These are phyloP conservation scores for Umbilicus rupestris DNA, from an alignment of 164 flowering plant genomes.

Conservation along the genomic window DNA sequence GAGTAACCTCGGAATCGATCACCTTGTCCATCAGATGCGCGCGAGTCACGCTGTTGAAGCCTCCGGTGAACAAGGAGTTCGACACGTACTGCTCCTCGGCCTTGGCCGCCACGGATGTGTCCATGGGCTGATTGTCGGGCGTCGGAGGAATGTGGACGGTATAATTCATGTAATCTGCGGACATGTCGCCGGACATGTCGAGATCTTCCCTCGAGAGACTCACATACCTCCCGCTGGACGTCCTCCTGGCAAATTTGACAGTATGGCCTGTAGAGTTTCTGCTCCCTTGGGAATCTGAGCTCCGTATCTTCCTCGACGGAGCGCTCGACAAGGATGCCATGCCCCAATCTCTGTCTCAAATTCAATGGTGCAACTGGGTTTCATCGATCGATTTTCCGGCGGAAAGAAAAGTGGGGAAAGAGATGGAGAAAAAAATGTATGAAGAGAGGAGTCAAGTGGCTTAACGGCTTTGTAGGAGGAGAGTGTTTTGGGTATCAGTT, in stretches of 20 bases:
- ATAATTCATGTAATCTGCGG: constrained; percentile 58
- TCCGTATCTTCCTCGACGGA: constrained; percentile 5
- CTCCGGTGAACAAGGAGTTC: constrained; percentile 58
- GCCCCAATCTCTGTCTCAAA: not conserved
- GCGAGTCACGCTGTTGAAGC: constrained; percentile 62
- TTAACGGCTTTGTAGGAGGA: constrained; percentile 4
- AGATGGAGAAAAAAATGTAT: not conserved
- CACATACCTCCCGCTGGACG: constrained; percentile 61
- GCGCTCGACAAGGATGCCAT: not conserved
- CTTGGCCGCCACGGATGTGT: constrained; percentile 46
- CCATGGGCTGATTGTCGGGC: constrained; percentile 76
- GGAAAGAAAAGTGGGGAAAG: not conserved
- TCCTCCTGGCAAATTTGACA: constrained; percentile 55
- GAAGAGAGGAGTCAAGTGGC: constrained; percentile 6
- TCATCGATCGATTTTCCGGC: too few relatives aligned
- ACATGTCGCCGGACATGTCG: constrained; percentile 60
- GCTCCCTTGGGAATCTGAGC: constrained; percentile 14
- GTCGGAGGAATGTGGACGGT: constrained; percentile 72
- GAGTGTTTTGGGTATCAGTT: not conserved
- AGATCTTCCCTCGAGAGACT: constrained; percentile 55
- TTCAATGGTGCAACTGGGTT: too few relatives aligned
- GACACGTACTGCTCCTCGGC: constrained; percentile 70
- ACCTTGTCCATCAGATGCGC: constrained; percentile 73
- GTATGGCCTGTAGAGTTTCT: constrained; percentile 25
- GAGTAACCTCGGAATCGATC: constrained; percentile 51